Evolutionary conservation across 1,284 basidiomycete species (phyloP).

Genomic region (Fistulinella staudtii): DNA sequence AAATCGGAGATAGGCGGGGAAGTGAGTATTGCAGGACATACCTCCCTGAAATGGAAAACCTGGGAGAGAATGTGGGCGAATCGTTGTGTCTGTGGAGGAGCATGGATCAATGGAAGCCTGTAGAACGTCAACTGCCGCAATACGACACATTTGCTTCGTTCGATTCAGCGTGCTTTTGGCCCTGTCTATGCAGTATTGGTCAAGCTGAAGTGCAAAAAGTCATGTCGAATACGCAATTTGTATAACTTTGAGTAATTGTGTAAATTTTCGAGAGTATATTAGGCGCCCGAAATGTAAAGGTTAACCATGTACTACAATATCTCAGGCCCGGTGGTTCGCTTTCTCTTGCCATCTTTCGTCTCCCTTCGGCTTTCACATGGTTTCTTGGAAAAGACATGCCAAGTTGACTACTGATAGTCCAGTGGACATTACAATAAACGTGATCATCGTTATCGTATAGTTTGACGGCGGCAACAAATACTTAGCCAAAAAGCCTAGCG

Average conservation of each 20-base stretch:
- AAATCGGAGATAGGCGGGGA: slow-evolving; percentile 44
- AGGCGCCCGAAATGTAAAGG: slow-evolving; percentile 29
- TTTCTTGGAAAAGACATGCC: slow-evolving; percentile 22
- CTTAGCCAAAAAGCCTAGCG: slow-evolving; percentile 51
- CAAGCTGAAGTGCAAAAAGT: no score
- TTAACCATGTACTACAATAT: slow-evolving; percentile 32
- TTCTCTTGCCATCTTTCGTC: slow-evolving; percentile 10
- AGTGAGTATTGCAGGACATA: slow-evolving; percentile 27
- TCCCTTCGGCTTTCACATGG: slow-evolving; percentile 19
- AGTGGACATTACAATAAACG: slow-evolving; percentile 36
- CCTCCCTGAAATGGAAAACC: slow-evolving; percentile 48
- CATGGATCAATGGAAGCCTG: slow-evolving; percentile 40
- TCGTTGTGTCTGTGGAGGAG: slow-evolving; percentile 68
- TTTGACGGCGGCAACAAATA: slow-evolving; percentile 40
- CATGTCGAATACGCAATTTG: no score
- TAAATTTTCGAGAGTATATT: no score
- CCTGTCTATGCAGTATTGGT: no score
- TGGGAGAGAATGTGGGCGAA: slow-evolving; percentile 61
- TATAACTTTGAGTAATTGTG: neutral
- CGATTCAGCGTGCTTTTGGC: no score
- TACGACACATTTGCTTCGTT: no score
- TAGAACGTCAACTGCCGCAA: neutral
- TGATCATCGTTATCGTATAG: slow-evolving; percentile 40
- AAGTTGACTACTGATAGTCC: slow-evolving; percentile 33
- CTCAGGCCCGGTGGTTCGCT: slow-evolving; percentile 22